Conservation (phyloP, 176 grass and related monocot genomes). For the Chrysopogon serrulatus region DNA sequence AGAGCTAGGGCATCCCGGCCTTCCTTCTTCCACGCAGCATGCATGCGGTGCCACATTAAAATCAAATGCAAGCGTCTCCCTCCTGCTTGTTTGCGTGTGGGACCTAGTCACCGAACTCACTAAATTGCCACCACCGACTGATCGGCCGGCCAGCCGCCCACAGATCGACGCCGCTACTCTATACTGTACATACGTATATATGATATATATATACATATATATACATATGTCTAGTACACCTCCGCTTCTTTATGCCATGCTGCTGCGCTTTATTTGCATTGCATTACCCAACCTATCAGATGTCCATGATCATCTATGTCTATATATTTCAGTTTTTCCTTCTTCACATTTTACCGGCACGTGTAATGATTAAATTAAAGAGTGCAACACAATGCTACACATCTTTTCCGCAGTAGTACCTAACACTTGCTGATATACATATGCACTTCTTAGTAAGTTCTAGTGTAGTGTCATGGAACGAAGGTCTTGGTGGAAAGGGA, state of each 20-base stretch:
- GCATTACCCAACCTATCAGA: not conserved
- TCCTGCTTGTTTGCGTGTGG: not conserved
- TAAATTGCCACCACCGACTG: conserved; percentile 13
- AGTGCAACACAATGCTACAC: too few relatives aligned
- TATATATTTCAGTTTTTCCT: not conserved
- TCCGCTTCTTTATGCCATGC: conserved; percentile 13
- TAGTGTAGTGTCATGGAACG: not conserved
- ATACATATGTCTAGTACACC: not conserved
- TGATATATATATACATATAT: too few relatives aligned
- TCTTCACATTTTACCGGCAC: not conserved
- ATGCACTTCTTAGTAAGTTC: not conserved
- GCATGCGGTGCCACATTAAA: conserved; percentile 4
- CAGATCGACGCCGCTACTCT: not conserved
- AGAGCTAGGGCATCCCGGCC: not conserved
- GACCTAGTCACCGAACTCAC: conserved; percentile 35
- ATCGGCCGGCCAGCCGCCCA: not conserved
- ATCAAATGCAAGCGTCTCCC: not conserved
- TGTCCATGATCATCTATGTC: not conserved
- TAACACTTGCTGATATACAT: not conserved
- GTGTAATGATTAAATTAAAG: not conserved
- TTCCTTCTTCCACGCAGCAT: not conserved
- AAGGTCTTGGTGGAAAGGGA: not conserved
- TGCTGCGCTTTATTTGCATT: not conserved
- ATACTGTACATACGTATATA: not conserved
- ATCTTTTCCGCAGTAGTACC: too few relatives aligned